These are phyloP conservation scores for Alternaria ethzedia DNA, from an alignment of 2,329 filamentous ascomycete genomes.

Conservation along the genomic window DNA sequence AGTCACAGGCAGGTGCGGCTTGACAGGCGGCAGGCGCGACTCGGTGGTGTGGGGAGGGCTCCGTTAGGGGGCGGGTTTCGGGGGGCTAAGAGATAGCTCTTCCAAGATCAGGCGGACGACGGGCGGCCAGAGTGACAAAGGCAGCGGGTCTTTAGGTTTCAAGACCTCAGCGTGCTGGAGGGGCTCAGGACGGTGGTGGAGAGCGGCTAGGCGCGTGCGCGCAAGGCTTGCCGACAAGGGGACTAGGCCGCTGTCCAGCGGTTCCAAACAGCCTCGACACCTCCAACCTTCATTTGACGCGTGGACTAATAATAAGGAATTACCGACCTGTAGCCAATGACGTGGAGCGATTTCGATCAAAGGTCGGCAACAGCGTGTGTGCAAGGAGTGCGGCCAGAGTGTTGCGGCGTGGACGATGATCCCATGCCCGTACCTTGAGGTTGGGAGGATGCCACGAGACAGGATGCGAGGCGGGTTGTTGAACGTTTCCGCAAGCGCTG, in stretches of 20 bases:
- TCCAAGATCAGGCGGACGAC: constrained; percentile 3
- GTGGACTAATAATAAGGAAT: constrained; percentile 2
- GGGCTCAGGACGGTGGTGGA: constrained; percentile 29
- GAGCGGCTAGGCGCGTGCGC: constrained; percentile 37
- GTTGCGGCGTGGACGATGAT: constrained; percentile 22
- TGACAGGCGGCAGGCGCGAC: constrained; percentile 25
- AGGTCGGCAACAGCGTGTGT: constrained; percentile 10
- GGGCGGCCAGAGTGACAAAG: constrained; percentile 4
- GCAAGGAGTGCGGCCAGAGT: constrained; percentile 4
- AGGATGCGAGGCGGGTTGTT: constrained; percentile 14
- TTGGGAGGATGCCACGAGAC: constrained; percentile 11
- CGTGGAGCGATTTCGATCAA: background rate
- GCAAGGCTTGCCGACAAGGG: constrained; percentile 39
- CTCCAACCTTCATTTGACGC: constrained; percentile 10
- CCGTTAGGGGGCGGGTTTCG: constrained; percentile 6
- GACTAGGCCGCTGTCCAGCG: constrained; percentile 23
- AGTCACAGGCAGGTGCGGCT: constrained; percentile 34
- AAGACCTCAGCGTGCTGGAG: constrained; percentile 29
- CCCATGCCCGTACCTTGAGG: background rate
- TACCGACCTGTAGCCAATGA: constrained; percentile 6
- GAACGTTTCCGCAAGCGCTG: constrained; percentile 38
- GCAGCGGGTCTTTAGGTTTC: constrained; percentile 33
- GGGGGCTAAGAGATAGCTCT: constrained; percentile 1
- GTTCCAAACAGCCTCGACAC: constrained; percentile 17
- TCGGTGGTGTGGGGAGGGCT: constrained; percentile 13